Base-by-base conservation (phyloP, 331 rosid genomes). In the Prunus yedoensis region DNA sequence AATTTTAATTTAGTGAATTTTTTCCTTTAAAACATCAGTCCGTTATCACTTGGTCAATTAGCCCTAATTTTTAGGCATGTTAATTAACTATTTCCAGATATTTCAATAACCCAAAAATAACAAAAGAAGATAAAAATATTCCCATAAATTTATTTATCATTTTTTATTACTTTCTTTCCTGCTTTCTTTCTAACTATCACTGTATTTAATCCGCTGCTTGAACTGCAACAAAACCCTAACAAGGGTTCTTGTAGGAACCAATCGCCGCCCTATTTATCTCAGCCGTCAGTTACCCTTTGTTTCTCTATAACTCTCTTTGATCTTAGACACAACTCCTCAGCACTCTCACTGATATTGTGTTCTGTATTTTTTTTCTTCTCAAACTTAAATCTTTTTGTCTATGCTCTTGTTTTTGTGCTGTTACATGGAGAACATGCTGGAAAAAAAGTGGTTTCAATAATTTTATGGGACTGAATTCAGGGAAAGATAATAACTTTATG, bases 211-310 rank as follows among this genome's bases (percentile, higher is more conserved):
- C 88, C 89, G 66, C 83, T 62, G 79, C 70, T 88, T 78, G 46
- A 71, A 68, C 74, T 86, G 84, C 83, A 82, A 86, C 91, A 91
- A 93, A 93, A 89, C 98, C 98, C 97, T 89, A 88, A 74, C 68
- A 38, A 85, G 97, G 98, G 90, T 93, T 88, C 91, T 87, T 85
- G 87, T 75, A 74, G 80, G 85, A 70, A 78, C 77, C 81, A 89
- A 85, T 91, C 83, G 97, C 96, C 97, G 98, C 98, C 97, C 77
- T 89, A 84, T 83, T 91, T 78, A 83, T 82, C 83, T 58, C 86
- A 53, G 43, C 71, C 75, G 66, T 78, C 75, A 20, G 65, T 49
- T 18, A 49, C 51, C 47, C 35, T 20, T 59, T 66, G 70, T 57
- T 59, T 70, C 32, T 73, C 50, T 78, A 17, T 60, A 18, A 23